Conservation (phyloP, 306 rosid genomes). For the Fagus sylvatica region DNA sequence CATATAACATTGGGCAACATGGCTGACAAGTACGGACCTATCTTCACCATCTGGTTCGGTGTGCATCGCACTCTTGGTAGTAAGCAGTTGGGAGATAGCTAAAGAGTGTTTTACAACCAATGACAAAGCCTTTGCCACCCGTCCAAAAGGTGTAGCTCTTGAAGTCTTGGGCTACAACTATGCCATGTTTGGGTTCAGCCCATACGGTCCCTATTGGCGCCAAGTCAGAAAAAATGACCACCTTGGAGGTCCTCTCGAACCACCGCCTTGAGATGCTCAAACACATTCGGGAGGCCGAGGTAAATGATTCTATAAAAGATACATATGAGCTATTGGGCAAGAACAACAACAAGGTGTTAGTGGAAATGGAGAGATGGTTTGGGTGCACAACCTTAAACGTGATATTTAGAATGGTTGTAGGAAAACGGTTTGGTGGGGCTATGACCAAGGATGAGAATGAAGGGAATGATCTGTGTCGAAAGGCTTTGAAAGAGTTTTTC, state of each 20-base stretch:
- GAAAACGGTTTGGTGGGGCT: slow-evolving; percentile 22
- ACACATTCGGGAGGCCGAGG: slow-evolving; percentile 25
- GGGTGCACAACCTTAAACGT: slow-evolving; percentile 19
- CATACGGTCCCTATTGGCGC: no score
- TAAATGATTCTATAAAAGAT: slow-evolving; percentile 13
- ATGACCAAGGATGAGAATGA: background rate
- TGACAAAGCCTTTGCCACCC: slow-evolving; percentile 1
- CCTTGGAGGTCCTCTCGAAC: no score
- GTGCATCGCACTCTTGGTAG: no score
- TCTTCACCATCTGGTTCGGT: no score
- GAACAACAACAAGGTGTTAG: background rate
- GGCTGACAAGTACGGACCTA: no score
- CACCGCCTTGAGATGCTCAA: background rate
- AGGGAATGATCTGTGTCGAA: no score
- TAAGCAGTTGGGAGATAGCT: background rate
- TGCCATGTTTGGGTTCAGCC: background rate
- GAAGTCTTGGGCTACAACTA: background rate
- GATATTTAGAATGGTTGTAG: slow-evolving; percentile 20
- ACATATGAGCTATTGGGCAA: background rate
- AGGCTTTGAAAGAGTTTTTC: no score
- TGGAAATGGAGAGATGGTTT: slow-evolving; percentile 43
- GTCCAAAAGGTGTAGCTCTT: background rate
- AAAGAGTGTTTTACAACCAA: slow-evolving; percentile 6
- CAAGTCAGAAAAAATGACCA: no score
- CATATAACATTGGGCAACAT: no score